These are phyloP conservation scores for Suillus americanus DNA, from an alignment of 768 basidiomycete genomes.

Conservation along the genomic window DNA sequence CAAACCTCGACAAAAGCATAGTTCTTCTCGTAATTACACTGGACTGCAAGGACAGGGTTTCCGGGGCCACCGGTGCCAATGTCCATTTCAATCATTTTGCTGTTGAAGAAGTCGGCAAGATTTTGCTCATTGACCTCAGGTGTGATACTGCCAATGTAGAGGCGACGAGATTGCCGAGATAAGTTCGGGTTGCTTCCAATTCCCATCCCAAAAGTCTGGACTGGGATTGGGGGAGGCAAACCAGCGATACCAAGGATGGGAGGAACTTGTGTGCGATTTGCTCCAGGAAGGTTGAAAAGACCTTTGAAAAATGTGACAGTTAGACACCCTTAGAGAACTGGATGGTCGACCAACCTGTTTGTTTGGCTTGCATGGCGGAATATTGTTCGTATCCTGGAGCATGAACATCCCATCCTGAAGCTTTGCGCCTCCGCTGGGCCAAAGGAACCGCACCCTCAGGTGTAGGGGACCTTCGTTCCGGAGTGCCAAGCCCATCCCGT, in stretches of 20 bases:
- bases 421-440: constrained; percentile 83
- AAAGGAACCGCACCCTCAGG: constrained; percentile 82
- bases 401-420: constrained; percentile 95
- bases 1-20: constrained; percentile 96
- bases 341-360: constrained; percentile 66
- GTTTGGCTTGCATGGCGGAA: constrained; percentile 95
- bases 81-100: constrained; percentile 91
- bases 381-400: constrained; percentile 95
- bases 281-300: constrained; percentile 94
- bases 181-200: constrained; percentile 86
- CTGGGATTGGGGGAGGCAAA: constrained; percentile 79
- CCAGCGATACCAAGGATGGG: constrained; percentile 82
- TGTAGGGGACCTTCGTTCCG: constrained; percentile 85
- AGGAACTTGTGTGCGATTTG: constrained; percentile 85
- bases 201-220: constrained; percentile 84
- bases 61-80: constrained; percentile 83
- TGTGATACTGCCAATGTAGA: constrained; percentile 97
- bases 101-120: constrained; percentile 91
- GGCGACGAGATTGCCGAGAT: constrained; percentile 88
- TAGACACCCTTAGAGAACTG: constrained; percentile 4
- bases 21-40: constrained; percentile 98
- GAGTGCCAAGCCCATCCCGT: constrained; percentile 56
- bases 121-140: constrained; percentile 93
- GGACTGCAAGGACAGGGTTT: constrained; percentile 89
- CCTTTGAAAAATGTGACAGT: constrained; percentile 46